Base-by-base conservation (phyloP, 805 yeast species). In the Yamadazyma sp. region DNA sequence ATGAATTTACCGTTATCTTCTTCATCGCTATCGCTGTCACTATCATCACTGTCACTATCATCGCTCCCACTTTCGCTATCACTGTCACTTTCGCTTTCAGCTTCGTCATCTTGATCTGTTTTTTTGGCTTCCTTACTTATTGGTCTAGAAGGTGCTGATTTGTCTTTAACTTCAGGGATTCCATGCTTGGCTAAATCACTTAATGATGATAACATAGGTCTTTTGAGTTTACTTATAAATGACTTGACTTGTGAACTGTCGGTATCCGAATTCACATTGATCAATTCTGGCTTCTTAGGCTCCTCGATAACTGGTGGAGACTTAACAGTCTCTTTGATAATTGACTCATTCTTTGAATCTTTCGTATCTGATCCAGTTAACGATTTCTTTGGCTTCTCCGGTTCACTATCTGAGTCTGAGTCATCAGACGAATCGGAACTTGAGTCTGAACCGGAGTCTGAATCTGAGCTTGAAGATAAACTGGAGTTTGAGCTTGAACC, bases 111-210 rank as follows among this genome's bases (percentile, higher is more conserved):
- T n/a, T 33, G 36, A 12, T 27, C 16, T 14, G 8, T 7, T 36
- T 12, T 23, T 27, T 40, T 45, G 4, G 29, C 30, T 12, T 27
- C 27, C 15, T 17, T 10, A 21, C 32, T 13, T 14, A 17, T 23
- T 29, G 39, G 27, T 27, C 27, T 27, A 19, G 28, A 12, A 12
- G 27, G 27, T 6, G 36, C 6, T 21, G 21, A 35, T 6, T 63
- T 62, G 29, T 79, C 85, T 36, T 68, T 71, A 0, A 81, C 86
- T 14, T 76, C 84, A 2, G 88, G 88, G 9, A 81, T 70, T 4
- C 86, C 87, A 34, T 80, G 65, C n/a, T 71, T 66, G 4, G 72
- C 79, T 39, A 82, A 59, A 40, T 80, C 83, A 3, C 76, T 71
- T 21, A 82, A 56, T 1, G 84, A 74, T 12, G 55, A 46, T 35